phyloP scores from a whole-genome alignment of 164 flowering plant species.

The Aristolochia californica region DNA sequence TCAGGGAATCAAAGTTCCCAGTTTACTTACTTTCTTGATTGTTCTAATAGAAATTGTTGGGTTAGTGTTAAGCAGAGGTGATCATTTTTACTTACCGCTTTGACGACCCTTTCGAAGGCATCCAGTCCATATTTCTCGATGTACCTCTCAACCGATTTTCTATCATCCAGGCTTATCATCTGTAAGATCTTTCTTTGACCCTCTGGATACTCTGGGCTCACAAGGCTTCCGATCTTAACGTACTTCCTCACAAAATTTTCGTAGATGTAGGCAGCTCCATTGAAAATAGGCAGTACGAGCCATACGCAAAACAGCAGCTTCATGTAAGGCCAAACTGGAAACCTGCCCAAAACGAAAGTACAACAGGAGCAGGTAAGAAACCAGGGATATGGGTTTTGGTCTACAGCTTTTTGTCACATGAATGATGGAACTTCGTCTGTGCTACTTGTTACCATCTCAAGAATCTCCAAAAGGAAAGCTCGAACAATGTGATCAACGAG shows the following conservation, averaged over 20 bases:
- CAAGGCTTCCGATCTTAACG: constrained; percentile 36
- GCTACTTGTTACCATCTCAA: constrained; percentile 46
- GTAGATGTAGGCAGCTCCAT: constrained; percentile 88
- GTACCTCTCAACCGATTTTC: constrained; percentile 63
- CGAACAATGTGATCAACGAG: constrained; percentile 74
- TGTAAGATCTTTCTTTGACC: constrained; percentile 48
- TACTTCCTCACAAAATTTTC: constrained; percentile 53
- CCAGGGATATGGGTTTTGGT: too few species aligned
- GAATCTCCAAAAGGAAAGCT: constrained; percentile 64
- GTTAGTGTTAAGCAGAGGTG: too few species aligned
- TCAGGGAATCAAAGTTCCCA: too few species aligned
- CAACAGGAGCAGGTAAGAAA: too few species aligned
- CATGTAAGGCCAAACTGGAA: constrained; percentile 74
- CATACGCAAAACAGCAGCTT: constrained; percentile 69
- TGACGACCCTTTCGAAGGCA: constrained; percentile 67
- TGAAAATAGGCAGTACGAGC: constrained; percentile 77
- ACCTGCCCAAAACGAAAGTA: constrained; percentile 24
- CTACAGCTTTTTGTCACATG: too few species aligned
- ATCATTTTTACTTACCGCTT: constrained; percentile 76
- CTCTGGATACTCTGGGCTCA: constrained; percentile 31
- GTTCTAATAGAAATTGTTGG: too few species aligned
- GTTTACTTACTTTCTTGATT: neutral
- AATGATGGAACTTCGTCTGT: too few species aligned
- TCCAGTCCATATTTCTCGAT: constrained; percentile 65
- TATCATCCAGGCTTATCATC: constrained; percentile 80